Evolutionary conservation across 306 rosid species (phyloP).

Genomic region (Inga laurina): DNA sequence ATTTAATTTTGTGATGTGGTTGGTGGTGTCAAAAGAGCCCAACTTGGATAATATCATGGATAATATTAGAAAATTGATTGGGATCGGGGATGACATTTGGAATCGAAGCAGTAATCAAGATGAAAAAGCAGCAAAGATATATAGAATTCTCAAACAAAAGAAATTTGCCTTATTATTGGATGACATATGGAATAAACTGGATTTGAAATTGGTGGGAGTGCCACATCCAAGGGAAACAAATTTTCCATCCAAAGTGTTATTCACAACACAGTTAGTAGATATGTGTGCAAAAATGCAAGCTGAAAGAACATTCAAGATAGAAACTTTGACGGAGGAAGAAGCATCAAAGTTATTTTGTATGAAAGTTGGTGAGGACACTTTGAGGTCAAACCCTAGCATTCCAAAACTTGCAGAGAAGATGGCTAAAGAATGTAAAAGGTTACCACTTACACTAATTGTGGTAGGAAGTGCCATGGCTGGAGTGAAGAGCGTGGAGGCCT

Average conservation of each 20-base stretch:
- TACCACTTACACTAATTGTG: conserved; percentile 18
- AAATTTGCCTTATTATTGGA: conserved; percentile 36
- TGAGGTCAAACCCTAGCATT: not conserved
- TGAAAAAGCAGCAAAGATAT: conserved; percentile 2
- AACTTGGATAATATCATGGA: not conserved
- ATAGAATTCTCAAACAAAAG: not conserved
- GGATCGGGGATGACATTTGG: conserved; percentile 6
- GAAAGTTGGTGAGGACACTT: conserved; percentile 16
- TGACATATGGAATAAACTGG: conserved; percentile 26
- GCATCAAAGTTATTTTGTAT: conserved; percentile 3
- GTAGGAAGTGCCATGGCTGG: too few species aligned
- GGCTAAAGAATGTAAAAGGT: not conserved
- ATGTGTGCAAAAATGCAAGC: conserved; percentile 23
- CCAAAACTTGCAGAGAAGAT: not conserved
- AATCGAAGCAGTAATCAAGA: not conserved
- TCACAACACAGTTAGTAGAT: conserved; percentile 25
- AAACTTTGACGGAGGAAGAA: not conserved
- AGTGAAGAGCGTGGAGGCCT: too few species aligned
- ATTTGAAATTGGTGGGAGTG: conserved; percentile 15
- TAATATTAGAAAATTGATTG: not conserved
- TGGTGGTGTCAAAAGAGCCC: too few species aligned
- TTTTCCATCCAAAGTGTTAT: conserved; percentile 12
- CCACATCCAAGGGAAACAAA: not conserved
- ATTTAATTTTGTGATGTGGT: too few species aligned
- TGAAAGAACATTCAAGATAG: not conserved